Evolutionary conservation across 148 eudicot genomes (phyloP), one percentile per base, ranked within the genome.

Genomic region (Cornus florida): DNA sequence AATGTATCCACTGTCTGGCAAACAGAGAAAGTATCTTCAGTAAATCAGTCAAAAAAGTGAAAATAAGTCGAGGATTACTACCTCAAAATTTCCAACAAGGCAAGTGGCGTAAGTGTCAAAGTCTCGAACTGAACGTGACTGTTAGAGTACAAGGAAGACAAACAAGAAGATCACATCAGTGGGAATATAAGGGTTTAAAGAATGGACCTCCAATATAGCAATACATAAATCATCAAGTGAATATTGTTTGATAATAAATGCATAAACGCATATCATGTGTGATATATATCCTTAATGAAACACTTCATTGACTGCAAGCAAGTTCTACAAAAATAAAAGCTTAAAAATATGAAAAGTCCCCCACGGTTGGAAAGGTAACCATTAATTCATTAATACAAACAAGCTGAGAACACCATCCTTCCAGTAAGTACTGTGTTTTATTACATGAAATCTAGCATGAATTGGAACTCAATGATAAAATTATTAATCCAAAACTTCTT

Each of bases 1-100:
- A 87, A 96, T 76, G 98, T 79, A 83, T 96, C 99, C 56, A 89
- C 97, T 56, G 98, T 96, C 99, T 96, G 87, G 71, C 76, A 33
- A 28, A 74, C 78, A 69, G 71, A 48, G 75, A 64, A 62, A 71
- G 73, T 41, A 72, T 24, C 48, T 72, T 87, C 71, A 75, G 81
- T 67, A 80, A 77, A 73, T 62, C 56, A 69, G 71, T 22, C 9
- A 19, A 65, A 23, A 67, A 28, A 74, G 32, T 50, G 80, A 35
- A 35, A 35, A 35, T 35, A 35, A 35, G 77, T 59, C 6, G 53
- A 39, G 4, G 12, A 73, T 22, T 73, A 75, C 39, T 88, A 94
- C 99, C 97, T 94, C 97, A 85, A 79, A 94, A 72, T 96, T 90
- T 73, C 88, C 99, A 83, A 91, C 83, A 81, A 91, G 75, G 48